These are phyloP conservation scores for Xylaria sp. DNA, from an alignment of 2,329 filamentous ascomycete species.

Conservation along the genomic window DNA sequence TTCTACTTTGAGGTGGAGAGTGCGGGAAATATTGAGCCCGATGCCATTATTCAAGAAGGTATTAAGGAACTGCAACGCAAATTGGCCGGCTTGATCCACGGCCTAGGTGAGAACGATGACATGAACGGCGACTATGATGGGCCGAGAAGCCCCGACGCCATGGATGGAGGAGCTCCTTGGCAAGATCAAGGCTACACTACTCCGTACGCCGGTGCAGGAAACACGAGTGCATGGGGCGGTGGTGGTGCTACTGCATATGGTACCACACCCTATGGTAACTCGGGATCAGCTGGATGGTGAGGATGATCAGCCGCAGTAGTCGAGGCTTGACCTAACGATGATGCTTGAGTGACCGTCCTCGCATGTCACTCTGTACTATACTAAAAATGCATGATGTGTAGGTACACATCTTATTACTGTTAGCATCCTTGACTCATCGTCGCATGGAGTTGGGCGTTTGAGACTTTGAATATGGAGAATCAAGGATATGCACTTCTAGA, in stretches of 20 bases:
- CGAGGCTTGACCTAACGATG: conserved; percentile 33
- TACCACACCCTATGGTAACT: conserved; percentile 62
- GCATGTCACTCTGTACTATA: conserved; percentile 39
- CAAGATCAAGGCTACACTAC: conserved; percentile 76
- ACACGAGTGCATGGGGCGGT: conserved; percentile 73
- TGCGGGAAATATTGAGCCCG: conserved; percentile 87
- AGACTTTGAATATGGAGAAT: conserved; percentile 28
- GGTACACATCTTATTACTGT: conserved; percentile 7
- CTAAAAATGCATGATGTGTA: conserved; percentile 15
- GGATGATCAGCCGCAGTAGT: conserved; percentile 39
- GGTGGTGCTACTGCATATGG: conserved; percentile 55
- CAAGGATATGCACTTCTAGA: conserved; percentile 23
- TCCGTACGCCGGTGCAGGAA: conserved; percentile 69
- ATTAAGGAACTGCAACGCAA: conserved; percentile 92
- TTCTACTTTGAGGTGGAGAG: conserved; percentile 97
- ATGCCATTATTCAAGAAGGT: conserved; percentile 87
- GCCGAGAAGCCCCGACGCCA: conserved; percentile 72
- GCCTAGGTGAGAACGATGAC: conserved; percentile 64
- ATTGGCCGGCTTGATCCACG: conserved; percentile 80
- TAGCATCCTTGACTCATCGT: conserved; percentile 30
- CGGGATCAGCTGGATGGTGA: conserved; percentile 64
- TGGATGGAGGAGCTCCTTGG: conserved; percentile 68
- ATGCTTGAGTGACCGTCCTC: conserved; percentile 21
- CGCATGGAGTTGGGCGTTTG: conserved; percentile 41
- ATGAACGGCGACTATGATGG: conserved; percentile 72